Evolutionary conservation across 164 flowering plant species (phyloP).

Genomic region (Tinospora cordifolia): DNA sequence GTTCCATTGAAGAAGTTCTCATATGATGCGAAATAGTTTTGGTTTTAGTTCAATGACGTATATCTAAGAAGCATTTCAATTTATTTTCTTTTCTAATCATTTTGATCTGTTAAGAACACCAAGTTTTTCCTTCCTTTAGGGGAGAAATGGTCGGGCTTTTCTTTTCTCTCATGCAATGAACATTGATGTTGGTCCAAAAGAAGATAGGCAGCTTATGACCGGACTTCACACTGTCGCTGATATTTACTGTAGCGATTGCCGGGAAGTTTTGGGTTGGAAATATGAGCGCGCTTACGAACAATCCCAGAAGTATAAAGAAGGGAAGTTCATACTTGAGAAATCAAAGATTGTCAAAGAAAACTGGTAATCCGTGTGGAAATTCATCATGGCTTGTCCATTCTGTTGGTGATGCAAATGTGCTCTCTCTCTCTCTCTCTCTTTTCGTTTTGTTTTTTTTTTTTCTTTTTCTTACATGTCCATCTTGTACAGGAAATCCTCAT

Average conservation of each 20-base stretch:
- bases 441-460: no score
- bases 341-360: conserved; percentile 44
- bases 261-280: conserved; percentile 55
- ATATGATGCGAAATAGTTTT: no score
- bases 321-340: conserved; percentile 53
- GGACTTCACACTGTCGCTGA: conserved; percentile 60
- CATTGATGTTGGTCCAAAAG: conserved; percentile 39
- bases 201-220: conserved; percentile 46
- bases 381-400: not conserved
- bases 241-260: conserved; percentile 41
- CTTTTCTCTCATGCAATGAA: conserved; percentile 55
- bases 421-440: no score
- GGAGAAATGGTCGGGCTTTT: conserved; percentile 47
- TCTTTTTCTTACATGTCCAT: conserved; percentile 13
- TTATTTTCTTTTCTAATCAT: no score
- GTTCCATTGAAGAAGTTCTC: no score
- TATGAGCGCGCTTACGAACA: conserved; percentile 49
- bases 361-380: conserved; percentile 28
- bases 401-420: no score
- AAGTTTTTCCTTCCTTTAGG: conserved; percentile 18
- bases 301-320: conserved; percentile 62
- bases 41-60: no score
- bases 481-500: conserved; percentile 22
- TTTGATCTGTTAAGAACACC: no score
- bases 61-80: no score